Base-by-base conservation (phyloP, 2,329 filamentous ascomycete genomes). In the Paecilomyces variotii region DNA sequence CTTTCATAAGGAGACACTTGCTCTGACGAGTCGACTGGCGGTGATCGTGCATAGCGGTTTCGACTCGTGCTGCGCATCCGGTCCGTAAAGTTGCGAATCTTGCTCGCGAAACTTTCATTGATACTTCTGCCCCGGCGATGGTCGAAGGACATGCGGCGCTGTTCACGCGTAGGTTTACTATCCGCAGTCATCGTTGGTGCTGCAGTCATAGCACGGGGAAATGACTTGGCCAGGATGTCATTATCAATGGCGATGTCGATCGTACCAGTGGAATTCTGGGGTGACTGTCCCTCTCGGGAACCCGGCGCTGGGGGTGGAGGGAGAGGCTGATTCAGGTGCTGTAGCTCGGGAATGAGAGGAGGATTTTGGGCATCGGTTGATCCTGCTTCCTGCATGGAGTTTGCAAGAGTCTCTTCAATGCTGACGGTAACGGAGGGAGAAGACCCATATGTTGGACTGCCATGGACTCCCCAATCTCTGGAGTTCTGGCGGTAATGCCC, bases 31-130 rank as follows among this genome's bases (percentile, higher is more conserved):
- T 62, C 61, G 27, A 62, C 68, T 2, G 77, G 76, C 4, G 79
- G 78, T 3, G 77, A 79, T 58, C 78, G 80, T 57, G 75, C 59
- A 56, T 65, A 74, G 27, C 81, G 76, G 49, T 78, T 80, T 57
- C 83, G 80, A 62, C 79, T 82, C 55, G 76, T 82, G 67, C 79
- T 84, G 45, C 84, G 78, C 78, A 85, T 84, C 25, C 83, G 79
- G n/a, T 82, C 82, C 2, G 82, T 80, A 24, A 86, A 75, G 57
- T 78, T 82, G 28, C 79, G 74, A 57, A 83, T 72, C 61, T 81
- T 82, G 56, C 73, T 76, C 10, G 81, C 79, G 35, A 86, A 77
- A 59, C 79, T 82, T 56, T 85, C 83, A 63, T 82, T 84, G 34
- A 81, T 79, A 65, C 82, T 85, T 57, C 79, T 76, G 24, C 80